Conservation (phyloP, 352 stramenopile genomes). For the Thraustotheca clavata region DNA sequence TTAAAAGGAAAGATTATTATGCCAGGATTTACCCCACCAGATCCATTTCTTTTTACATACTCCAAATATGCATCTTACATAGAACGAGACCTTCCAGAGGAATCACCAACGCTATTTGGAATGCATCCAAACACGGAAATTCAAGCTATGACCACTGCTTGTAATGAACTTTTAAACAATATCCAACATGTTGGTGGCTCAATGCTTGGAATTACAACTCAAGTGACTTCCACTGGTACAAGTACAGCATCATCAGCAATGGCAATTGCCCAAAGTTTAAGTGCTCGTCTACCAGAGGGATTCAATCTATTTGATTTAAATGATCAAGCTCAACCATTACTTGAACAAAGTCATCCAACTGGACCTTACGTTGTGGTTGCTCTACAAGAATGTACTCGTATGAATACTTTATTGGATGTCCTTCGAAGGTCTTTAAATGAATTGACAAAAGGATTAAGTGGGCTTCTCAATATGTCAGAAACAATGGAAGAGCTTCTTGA, state of each 20-base stretch:
- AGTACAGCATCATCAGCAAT: neutral
- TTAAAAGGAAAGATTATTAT: constrained; percentile 47
- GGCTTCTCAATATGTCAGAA: constrained; percentile 83
- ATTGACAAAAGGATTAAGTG: constrained; percentile 71
- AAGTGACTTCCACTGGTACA: too few relatives aligned
- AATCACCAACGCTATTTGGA: constrained; percentile 61
- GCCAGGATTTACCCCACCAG: constrained; percentile 67
- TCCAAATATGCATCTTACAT: constrained; percentile 91
- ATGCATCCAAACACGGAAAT: constrained; percentile 78
- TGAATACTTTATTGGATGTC: constrained; percentile 56
- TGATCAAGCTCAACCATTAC: constrained; percentile 38
- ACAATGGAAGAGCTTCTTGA: constrained; percentile 81
- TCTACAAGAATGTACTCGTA: constrained; percentile 70
- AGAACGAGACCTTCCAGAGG: constrained; percentile 46
- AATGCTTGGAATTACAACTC: constrained; percentile 3
- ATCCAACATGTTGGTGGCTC: constrained; percentile 62
- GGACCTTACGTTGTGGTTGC: constrained; percentile 70
- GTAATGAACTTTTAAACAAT: constrained; percentile 75
- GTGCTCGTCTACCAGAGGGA: constrained; percentile 50
- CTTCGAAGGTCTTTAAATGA: constrained; percentile 56
- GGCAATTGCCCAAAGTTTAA: constrained; percentile 40
- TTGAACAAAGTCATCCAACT: constrained; percentile 44
- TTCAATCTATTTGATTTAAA: constrained; percentile 51
- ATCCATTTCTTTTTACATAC: constrained; percentile 70
- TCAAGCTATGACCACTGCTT: constrained; percentile 61